Evolutionary conservation across 106 monocot species (phyloP), one percentile per base, ranked within the genome.

Genomic region (Dendrobium catenatum): DNA sequence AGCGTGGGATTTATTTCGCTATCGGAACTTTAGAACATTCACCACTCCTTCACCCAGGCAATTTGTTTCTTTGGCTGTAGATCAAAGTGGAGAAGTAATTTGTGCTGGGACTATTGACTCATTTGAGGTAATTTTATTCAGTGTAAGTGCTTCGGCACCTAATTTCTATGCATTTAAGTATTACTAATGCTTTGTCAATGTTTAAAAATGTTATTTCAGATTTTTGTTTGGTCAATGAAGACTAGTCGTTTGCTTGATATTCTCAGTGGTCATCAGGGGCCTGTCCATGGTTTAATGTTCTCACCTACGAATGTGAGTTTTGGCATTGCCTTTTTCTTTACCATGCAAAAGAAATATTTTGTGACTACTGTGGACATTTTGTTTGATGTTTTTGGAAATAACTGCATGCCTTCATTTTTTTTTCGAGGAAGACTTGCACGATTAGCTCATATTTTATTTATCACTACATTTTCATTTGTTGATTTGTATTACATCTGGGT

Each of bases 181-280:
- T 48, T 15, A 27, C 48, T 76, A 37, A 20, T 46, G 5, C 70
- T n/a, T 78, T 73, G n/a, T 42, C 19, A 44, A 46, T 22, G 8
- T 49, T 68, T 72, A 75, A 75, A 61, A 18, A 55, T 68, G 51
- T 27, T 6, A 4, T 82, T 77, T 72, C 88, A 99, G 98, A 93
- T 99, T 79, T 99, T 88, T 91, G 89, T 99, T 83, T 99, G 98
- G 98, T 93, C 90, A 26, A 93, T 95, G 95, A 95, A 99, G 86
- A 99, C 95, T 77, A 95, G 91, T 1, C 95, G 93, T 72, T 88
- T 99, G 78, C 81, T 99, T 68, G 98, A 99, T 84, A 75, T 93
- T 85, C 90, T 99, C 29, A 91, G 98, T 83, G 98, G 98, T 70
- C 98, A 99, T 78, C 89, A 87, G 72, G 95, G 93, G 72, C 98